Conservation (phyloP, 257 asterid genomes). For the Petrea volubilis region DNA sequence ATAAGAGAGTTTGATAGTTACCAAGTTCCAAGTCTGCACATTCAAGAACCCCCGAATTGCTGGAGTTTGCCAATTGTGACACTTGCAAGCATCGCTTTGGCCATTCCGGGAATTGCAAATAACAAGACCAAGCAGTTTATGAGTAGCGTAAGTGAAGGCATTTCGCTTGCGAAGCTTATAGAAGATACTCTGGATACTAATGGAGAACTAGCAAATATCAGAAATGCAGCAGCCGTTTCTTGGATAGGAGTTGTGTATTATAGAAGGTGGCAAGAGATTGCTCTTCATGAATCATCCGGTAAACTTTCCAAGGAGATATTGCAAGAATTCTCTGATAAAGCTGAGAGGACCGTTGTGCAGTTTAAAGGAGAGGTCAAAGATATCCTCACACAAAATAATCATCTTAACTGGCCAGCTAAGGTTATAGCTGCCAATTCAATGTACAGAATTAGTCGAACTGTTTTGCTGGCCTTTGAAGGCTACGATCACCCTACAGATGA, state of each 20-base stretch:
- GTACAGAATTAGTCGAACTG: constrained; percentile 33
- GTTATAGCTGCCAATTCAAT: constrained; percentile 37
- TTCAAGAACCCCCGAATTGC: constrained; percentile 23
- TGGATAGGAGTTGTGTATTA: constrained; percentile 10
- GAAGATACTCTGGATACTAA: constrained; percentile 8
- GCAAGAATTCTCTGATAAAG: neutral
- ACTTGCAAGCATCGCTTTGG: constrained; percentile 24
- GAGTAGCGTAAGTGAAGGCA: constrained; percentile 25
- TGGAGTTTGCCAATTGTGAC: constrained; percentile 37
- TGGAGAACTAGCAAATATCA: neutral
- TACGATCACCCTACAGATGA: constrained; percentile 7
- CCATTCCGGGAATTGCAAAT: constrained; percentile 14
- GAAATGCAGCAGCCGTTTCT: constrained; percentile 20
- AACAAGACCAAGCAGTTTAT: neutral
- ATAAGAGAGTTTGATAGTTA: constrained; percentile 13
- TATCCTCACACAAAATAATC: neutral
- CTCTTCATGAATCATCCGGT: constrained; percentile 4
- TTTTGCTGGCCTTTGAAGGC: neutral
- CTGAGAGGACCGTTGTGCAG: neutral
- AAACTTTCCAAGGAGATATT: neutral
- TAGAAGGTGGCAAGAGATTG: constrained; percentile 21
- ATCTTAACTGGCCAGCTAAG: constrained; percentile 36
- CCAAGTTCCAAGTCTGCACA: constrained; percentile 6
- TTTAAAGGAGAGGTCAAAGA: neutral
- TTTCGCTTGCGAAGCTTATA: constrained; percentile 7